A percentile compares a stretch with the other conserved stretches of the same genome.
Evolutionary conservation across 2,329 filamentous ascomycete genomes (phyloP).

Genomic region (Colletotrichum aenigma): DNA sequence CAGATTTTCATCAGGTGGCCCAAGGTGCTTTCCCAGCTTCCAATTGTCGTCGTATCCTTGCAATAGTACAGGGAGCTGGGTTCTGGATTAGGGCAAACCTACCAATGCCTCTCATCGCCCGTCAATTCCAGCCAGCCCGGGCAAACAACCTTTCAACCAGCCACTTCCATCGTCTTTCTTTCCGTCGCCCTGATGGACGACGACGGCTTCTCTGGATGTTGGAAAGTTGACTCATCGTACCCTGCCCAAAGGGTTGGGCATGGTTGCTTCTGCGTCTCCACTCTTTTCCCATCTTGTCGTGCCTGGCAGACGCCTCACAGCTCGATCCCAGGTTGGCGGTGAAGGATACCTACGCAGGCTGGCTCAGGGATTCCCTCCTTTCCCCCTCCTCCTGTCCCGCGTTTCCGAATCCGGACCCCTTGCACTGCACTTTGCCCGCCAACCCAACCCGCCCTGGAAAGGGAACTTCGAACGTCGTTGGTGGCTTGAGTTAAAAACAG

Average conservation of each 20-base stretch:
- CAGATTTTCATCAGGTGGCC: background rate
- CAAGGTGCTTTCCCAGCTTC: background rate
- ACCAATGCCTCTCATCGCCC: background rate
- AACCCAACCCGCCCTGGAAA: background rate
- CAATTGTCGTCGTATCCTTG: background rate
- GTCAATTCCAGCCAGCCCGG: background rate
- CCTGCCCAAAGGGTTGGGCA: slow-evolving; percentile 22
- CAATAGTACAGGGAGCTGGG: slow-evolving; percentile 5
- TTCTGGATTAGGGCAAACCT: background rate
- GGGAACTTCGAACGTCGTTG: background rate
- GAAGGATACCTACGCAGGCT: slow-evolving; percentile 17
- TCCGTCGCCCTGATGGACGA: background rate
- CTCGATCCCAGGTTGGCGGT: slow-evolving; percentile 21
- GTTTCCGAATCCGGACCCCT: slow-evolving; percentile 16
- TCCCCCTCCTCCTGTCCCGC: slow-evolving; percentile 14
- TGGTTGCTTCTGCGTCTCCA: slow-evolving; percentile 18
- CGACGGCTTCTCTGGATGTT: background rate
- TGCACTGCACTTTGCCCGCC: background rate
- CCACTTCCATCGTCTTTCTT: slow-evolving; percentile 2
- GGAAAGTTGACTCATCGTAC: slow-evolving; percentile 21
- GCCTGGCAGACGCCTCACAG: slow-evolving; percentile 19
- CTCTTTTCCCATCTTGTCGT: slow-evolving; percentile 18
- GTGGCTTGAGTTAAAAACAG: background rate
- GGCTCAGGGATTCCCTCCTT: slow-evolving; percentile 22
- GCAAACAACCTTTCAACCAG: background rate